These are phyloP conservation scores for Wickerhamiella bombiphila DNA, from an alignment of 805 yeast species.

Conservation along the genomic window DNA sequence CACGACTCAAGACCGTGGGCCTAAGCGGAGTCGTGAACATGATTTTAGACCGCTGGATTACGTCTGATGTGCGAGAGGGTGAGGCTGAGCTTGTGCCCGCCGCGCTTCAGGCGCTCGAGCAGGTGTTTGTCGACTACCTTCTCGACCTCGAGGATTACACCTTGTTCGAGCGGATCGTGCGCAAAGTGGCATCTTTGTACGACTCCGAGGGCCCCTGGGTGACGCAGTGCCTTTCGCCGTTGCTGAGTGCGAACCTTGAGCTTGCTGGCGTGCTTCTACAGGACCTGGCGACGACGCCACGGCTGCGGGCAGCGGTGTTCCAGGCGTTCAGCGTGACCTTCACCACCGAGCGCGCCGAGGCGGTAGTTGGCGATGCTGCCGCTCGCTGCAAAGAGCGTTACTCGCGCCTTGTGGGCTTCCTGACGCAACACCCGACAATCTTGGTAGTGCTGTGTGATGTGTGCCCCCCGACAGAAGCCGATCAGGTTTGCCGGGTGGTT, in stretches of 20 bases:
- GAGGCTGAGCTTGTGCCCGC: not conserved
- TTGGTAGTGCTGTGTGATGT: slow-evolving; percentile 5
- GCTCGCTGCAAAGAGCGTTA: not conserved
- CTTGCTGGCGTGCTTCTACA: slow-evolving; percentile 3
- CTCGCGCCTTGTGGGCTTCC: not conserved
- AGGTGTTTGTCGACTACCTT: not conserved
- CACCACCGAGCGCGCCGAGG: slow-evolving; percentile 1
- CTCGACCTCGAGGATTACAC: slow-evolving; percentile 1
- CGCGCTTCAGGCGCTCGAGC: not conserved
- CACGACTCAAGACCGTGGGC: not conserved
- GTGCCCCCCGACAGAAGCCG: slow-evolving; percentile 5
- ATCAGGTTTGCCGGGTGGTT: slow-evolving; percentile 1
- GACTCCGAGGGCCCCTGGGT: not conserved
- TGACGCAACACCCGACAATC: not conserved
- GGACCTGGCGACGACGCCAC: not conserved
- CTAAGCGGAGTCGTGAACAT: not conserved
- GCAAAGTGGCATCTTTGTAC: not conserved
- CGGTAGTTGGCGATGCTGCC: slow-evolving; percentile 10
- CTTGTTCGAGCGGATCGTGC: not conserved
- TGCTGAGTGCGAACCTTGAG: slow-evolving; percentile 4
- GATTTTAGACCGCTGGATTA: not conserved
- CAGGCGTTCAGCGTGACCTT: slow-evolving; percentile 1
- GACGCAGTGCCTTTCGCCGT: not conserved
- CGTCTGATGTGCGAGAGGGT: no score
- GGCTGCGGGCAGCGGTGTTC: slow-evolving; percentile 2